Base-by-base conservation (phyloP, 441 rosid species). In the Rhodomyrtus psidioides region DNA sequence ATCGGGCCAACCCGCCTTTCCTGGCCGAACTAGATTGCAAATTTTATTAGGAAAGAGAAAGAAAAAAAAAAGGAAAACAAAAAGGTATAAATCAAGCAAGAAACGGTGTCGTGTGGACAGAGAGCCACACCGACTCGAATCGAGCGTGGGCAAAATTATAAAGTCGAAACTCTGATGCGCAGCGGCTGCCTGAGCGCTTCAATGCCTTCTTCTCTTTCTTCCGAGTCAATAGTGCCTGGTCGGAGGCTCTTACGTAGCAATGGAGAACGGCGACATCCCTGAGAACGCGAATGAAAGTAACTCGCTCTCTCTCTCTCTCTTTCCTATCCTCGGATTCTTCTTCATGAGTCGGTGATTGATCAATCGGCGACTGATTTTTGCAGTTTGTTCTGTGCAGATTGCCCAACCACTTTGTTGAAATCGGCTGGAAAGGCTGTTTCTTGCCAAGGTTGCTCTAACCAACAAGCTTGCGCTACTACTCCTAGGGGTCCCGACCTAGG, bases 401-500 rank as follows among this genome's bases (percentile, higher is more conserved):
- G 98, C 86, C 98, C 98, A 17, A 97, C 98, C 83, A 84, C 98
- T 83, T 91, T 88, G 83, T 91, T 96, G 4, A 97, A 96, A 46
- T 55, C 89, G 39, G 98, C 98, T 6, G 98, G 98, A 13, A 91
- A 95, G 89, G 92, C 95, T 0, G 98, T 94, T 90, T 88, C 93
- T 12, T 95, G 98, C 44, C 90, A 92, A 87, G 98, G 98, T 84
- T 94, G 96, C 86, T 99, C 99, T 83, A 96, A 96, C 89, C 99
- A 97, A 87, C 90, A 96, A 91, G 95, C 83, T 83, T 96, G 99
- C 89, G 98, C 99, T 81, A 89, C 96, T 74, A 98, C 97, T n/a
- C 99, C 99, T 34, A 96, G 95, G 88, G 99, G 99, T 89, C 99
- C 98, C 46, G 99, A 96, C 89, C 99, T 98, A 87, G 99, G 99